Evolutionary conservation across 2,329 filamentous ascomycete species (phyloP).

Genomic region (Ophiostoma himal-ulmi): DNA sequence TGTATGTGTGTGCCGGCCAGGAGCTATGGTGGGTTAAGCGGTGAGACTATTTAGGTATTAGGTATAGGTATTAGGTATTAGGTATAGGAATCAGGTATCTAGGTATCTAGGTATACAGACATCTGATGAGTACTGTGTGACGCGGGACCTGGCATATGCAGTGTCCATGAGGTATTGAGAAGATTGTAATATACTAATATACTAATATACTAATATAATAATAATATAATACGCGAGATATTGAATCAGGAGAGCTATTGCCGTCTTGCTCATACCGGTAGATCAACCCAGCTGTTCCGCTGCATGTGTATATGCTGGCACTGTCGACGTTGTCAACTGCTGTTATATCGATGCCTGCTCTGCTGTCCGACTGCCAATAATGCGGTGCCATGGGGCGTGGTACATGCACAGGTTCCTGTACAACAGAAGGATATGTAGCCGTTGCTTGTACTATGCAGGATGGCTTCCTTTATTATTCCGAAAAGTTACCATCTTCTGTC

Average conservation of each 20-base stretch:
- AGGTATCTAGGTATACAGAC: not conserved
- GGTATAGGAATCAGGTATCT: no score
- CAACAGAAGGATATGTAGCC: not conserved
- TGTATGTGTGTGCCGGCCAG: conserved; percentile 45
- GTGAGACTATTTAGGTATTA: no score
- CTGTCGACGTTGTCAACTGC: no score
- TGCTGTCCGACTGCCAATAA: not conserved
- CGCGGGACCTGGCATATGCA: not conserved
- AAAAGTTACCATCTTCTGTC: not conserved
- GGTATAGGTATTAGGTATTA: no score
- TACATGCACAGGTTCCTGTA: not conserved
- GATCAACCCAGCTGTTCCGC: not conserved
- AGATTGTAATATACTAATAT: not conserved
- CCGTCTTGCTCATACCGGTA: not conserved
- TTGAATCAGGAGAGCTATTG: not conserved
- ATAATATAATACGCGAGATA: not conserved
- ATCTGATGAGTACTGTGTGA: not conserved
- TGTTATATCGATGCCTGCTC: no score
- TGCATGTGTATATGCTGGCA: no score
- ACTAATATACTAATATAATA: no score
- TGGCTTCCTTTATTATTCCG: not conserved
- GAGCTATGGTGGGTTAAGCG: conserved; percentile 39
- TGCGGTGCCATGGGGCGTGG: not conserved
- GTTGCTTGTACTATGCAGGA: not conserved
- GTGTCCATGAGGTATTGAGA: not conserved